Evolutionary conservation across 2,329 filamentous ascomycete genomes (phyloP).

Genomic region (Hysterium pulicare): DNA sequence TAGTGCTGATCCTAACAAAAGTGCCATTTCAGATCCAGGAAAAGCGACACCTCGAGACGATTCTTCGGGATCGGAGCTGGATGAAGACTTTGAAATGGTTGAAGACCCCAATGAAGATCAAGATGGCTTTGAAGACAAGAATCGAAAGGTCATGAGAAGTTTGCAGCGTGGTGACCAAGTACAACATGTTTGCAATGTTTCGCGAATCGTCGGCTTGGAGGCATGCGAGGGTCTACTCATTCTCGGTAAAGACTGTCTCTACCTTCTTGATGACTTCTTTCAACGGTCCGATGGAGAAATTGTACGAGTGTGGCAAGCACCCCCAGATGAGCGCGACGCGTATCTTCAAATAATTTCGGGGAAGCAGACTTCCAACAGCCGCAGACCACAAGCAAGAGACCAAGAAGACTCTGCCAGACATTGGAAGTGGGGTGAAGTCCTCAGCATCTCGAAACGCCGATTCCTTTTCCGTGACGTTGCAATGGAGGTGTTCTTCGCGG

Average conservation of each 20-base stretch:
- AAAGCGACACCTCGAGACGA: slow-evolving; percentile 39
- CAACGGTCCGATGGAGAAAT: slow-evolving; percentile 94
- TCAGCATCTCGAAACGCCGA: slow-evolving; percentile 91
- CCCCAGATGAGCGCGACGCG: slow-evolving; percentile 85
- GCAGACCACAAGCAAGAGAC: slow-evolving; percentile 27
- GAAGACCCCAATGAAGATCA: slow-evolving; percentile 85
- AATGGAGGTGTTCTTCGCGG: slow-evolving; percentile 96
- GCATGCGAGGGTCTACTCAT: slow-evolving; percentile 92
- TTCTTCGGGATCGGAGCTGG: slow-evolving; percentile 50
- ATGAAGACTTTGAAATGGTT: slow-evolving; percentile 94
- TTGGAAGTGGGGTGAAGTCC: slow-evolving; percentile 92
- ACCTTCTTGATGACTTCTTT: slow-evolving; percentile 95
- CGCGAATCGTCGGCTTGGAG: slow-evolving; percentile 88
- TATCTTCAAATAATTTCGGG: slow-evolving; percentile 93
- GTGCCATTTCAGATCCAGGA: slow-evolving; percentile 13
- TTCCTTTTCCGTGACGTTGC: slow-evolving; percentile 95
- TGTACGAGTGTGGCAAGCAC: slow-evolving; percentile 92
- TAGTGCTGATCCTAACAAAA: slow-evolving; percentile 17
- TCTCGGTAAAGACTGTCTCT: slow-evolving; percentile 84
- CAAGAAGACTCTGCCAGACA: slow-evolving; percentile 71
- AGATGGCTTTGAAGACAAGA: slow-evolving; percentile 93
- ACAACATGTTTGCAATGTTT: slow-evolving; percentile 92
- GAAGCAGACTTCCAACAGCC: slow-evolving; percentile 59
- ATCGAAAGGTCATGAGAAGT: slow-evolving; percentile 94
- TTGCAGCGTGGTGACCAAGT: slow-evolving; percentile 88